Evolutionary conservation across 345 rosid species (phyloP).

Genomic region (Eucalyptus coolabah): DNA sequence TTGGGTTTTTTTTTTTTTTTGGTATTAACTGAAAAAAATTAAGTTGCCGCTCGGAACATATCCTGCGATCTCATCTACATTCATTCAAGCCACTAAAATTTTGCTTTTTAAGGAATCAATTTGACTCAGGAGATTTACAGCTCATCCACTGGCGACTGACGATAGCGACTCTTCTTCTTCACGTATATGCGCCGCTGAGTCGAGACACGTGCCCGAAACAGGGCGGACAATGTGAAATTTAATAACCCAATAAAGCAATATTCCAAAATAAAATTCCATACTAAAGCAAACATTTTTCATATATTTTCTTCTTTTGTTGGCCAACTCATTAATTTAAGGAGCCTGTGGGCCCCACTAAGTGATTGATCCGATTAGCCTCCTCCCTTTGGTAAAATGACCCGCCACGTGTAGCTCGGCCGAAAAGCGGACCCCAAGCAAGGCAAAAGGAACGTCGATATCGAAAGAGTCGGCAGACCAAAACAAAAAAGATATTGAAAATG

Average conservation of each 20-base stretch:
- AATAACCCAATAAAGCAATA: not conserved
- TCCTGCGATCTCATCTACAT: not conserved
- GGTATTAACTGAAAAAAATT: not conserved
- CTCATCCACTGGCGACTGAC: not conserved
- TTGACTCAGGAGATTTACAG: not conserved
- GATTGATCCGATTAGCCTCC: not conserved
- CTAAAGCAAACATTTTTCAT: not conserved
- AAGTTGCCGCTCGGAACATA: not conserved
- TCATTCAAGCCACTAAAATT: not conserved
- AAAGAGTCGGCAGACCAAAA: not conserved
- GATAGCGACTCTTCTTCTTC: not conserved
- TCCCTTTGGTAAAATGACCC: not conserved
- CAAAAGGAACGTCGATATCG: accelerated
- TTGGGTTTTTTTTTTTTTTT: not conserved
- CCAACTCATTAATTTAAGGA: not conserved
- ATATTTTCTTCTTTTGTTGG: not conserved
- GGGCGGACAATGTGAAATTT: not conserved
- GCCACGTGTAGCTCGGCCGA: not conserved
- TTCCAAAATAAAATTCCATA: not conserved
- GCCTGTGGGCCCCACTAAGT: not conserved
- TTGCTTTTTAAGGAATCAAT: not conserved
- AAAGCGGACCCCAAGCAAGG: not conserved
- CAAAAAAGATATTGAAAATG: not conserved
- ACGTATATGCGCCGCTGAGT: not conserved
- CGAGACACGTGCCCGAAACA: not conserved